Evolutionary conservation across 225 moss, liverwort and hornwort species (phyloP).

Genomic region (Straminergon stramineum): DNA sequence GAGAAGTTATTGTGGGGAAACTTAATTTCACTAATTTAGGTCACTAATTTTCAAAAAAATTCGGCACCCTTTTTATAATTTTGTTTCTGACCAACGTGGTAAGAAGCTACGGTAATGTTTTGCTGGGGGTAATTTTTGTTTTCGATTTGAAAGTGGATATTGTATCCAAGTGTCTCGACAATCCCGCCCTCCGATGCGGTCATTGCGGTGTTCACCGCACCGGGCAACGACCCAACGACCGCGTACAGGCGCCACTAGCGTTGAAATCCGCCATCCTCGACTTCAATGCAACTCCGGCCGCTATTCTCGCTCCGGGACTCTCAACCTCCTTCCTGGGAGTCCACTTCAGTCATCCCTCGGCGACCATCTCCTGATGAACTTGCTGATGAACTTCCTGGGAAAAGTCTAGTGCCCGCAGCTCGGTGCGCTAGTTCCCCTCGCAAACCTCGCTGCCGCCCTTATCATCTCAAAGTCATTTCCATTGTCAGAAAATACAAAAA

Average conservation of each 20-base stretch:
- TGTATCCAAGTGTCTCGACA: not conserved
- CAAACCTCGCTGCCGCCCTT: not conserved
- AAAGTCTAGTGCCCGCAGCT: not conserved
- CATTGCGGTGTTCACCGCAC: not conserved
- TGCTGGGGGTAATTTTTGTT: not conserved
- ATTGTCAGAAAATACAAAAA: not conserved
- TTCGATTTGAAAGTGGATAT: not conserved
- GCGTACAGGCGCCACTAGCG: not conserved
- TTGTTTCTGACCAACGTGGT: too few relatives aligned
- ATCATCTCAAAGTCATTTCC: not conserved
- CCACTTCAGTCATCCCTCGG: not conserved
- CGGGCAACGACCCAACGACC: not conserved
- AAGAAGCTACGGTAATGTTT: too few relatives aligned
- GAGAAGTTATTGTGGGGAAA: too few relatives aligned
- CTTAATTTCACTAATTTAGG: too few relatives aligned
- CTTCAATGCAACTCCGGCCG: not conserved
- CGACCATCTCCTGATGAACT: not conserved
- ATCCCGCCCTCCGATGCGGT: not conserved
- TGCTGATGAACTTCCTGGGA: not conserved
- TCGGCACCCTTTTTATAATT: too few relatives aligned
- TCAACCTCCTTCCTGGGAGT: not conserved
- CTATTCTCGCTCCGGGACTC: not conserved
- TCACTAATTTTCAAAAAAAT: too few relatives aligned
- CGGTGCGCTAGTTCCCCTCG: not conserved
- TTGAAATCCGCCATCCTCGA: not conserved